Conservation (phyloP, 257 asterid species). For the Osmanthus fragrans region DNA sequence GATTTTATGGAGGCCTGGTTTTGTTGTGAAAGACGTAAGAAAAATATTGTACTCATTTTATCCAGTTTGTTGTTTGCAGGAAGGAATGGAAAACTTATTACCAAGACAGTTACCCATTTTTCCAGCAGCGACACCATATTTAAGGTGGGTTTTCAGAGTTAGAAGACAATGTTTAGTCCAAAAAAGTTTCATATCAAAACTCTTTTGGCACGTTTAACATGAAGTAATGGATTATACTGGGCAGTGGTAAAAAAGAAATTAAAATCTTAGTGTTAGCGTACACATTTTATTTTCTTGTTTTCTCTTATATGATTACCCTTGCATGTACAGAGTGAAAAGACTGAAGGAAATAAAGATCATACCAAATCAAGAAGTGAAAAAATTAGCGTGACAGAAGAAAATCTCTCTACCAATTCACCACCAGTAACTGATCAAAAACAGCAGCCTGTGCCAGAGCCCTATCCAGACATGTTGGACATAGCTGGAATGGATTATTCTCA, state of each 20-base stretch:
- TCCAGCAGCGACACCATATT: constrained; percentile 33
- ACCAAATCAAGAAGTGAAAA: constrained; percentile 29
- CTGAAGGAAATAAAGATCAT: constrained; percentile 34
- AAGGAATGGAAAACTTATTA: constrained; percentile 54
- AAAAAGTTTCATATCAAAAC: too few relatives aligned
- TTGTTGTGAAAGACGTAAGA: neutral
- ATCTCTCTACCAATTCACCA: constrained; percentile 20
- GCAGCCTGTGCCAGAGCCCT: constrained; percentile 22
- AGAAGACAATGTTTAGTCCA: neutral
- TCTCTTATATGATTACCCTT: too few relatives aligned
- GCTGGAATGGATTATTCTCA: constrained; percentile 89
- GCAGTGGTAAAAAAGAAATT: too few relatives aligned
- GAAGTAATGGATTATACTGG: too few relatives aligned
- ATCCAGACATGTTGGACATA: constrained; percentile 60
- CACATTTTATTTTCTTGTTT: too few relatives aligned
- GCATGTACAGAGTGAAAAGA: constrained; percentile 36
- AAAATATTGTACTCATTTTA: neutral
- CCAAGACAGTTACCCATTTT: constrained; percentile 16
- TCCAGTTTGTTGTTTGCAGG: constrained; percentile 49
- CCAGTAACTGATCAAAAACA: constrained; percentile 4
- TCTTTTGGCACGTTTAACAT: too few relatives aligned
- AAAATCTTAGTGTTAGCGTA: too few relatives aligned
- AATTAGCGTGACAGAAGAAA: constrained; percentile 19
- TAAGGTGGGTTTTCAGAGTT: constrained; percentile 48
- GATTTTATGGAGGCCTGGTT: neutral